Percentiles rank a stretch among this genome's conserved stretches.
Conservation (phyloP, 106 monocot genomes). For the Allium fistulosum region DNA sequence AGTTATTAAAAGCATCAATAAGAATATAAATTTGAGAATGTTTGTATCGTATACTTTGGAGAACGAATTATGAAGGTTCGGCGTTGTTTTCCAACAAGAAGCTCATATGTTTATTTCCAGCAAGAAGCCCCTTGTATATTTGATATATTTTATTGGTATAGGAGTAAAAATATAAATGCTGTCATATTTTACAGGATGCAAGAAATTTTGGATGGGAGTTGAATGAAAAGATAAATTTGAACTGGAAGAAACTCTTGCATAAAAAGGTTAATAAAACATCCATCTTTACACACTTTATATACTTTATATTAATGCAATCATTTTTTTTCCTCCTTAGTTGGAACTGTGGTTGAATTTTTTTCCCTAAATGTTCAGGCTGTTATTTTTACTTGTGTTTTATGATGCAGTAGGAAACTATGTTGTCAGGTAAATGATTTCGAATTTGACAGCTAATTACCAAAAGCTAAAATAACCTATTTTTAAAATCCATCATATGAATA, state of each 20-base stretch:
- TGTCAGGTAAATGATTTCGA: too few relatives aligned
- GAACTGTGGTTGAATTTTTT: too few relatives aligned
- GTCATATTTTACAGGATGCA: constrained; percentile 55
- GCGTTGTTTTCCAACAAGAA: not conserved
- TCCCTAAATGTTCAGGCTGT: not conserved
- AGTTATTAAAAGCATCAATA: too few relatives aligned
- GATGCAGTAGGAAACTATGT: too few relatives aligned
- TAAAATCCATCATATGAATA: too few relatives aligned
- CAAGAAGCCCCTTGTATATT: not conserved
- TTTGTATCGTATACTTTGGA: not conserved
- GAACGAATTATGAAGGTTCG: not conserved
- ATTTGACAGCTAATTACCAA: too few relatives aligned
- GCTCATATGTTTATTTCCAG: not conserved
- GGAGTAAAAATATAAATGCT: not conserved
- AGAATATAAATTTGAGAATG: not conserved
- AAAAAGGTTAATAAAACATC: constrained; percentile 55
- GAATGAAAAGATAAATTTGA: constrained; percentile 59
- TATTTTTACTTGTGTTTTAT: not conserved
- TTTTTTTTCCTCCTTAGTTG: too few relatives aligned
- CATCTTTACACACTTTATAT: too few relatives aligned
- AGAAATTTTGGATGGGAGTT: constrained; percentile 95
- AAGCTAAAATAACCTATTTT: too few relatives aligned
- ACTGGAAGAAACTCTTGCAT: constrained; percentile 95
- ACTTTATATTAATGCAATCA: too few relatives aligned
- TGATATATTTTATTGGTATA: constrained; percentile 1